phyloP scores from a whole-genome alignment of 1,139 yeast species.

The Spathaspora jeffriesii region DNA sequence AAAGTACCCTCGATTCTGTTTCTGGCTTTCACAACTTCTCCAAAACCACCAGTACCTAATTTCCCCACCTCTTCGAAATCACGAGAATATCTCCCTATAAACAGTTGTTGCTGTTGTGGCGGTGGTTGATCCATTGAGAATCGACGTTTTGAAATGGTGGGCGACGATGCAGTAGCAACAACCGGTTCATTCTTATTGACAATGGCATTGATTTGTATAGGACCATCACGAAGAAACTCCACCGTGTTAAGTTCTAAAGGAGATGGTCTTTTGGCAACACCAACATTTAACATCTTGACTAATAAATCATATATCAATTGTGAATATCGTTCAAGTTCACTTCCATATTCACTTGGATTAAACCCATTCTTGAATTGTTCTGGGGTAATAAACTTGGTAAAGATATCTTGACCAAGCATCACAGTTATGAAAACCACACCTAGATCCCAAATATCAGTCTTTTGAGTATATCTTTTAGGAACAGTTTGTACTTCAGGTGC shows the following conservation, averaged over 20 bases:
- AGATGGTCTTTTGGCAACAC: constrained; percentile 73
- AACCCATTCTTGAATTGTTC: constrained; percentile 58
- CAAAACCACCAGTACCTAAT: constrained; percentile 96
- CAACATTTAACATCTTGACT: constrained; percentile 60
- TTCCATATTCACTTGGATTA: constrained; percentile 23
- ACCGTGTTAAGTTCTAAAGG: constrained; percentile 85
- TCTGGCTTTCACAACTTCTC: constrained; percentile 95
- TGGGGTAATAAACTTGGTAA: constrained; percentile 60
- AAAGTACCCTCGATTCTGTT: constrained; percentile 92
- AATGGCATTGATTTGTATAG: constrained; percentile 21
- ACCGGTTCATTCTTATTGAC: constrained; percentile 3
- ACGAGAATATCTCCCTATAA: constrained; percentile 39
- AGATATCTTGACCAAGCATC: constrained; percentile 53
- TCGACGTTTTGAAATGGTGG: constrained; percentile 13
- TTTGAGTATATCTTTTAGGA: constrained; percentile 40
- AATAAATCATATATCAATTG: constrained; percentile 62
- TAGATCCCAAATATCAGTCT: constrained; percentile 91
- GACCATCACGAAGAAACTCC: constrained; percentile 75
- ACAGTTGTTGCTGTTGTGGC: constrained; percentile 5
- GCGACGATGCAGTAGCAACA: not conserved
- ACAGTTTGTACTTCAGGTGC: constrained; percentile 62
- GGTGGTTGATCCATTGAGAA: constrained; percentile 15
- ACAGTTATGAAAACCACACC: constrained; percentile 79
- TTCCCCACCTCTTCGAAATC: constrained; percentile 95
- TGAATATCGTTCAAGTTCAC: constrained; percentile 33